Percentiles rank a stretch among this genome's conserved stretches.
phyloP scores from a whole-genome alignment of 2,329 filamentous ascomycete species.

The Xylaria sp. region DNA sequence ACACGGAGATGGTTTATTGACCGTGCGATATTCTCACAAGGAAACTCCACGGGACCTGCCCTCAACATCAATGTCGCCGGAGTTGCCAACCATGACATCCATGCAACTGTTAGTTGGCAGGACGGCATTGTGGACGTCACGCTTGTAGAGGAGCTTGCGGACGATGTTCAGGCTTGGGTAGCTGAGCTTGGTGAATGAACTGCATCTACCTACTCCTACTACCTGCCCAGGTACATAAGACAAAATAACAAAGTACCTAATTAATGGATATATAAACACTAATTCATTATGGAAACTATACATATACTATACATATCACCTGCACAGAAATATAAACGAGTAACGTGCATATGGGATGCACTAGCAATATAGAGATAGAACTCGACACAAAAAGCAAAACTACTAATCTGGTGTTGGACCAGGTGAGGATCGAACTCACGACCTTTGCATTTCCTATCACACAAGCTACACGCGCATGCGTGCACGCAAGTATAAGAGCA shows the following conservation, averaged over 20 bases:
- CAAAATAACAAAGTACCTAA: too few species aligned
- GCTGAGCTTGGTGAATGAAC: conserved; percentile 23
- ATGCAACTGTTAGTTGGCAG: conserved; percentile 55
- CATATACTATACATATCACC: too few species aligned
- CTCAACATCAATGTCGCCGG: conserved; percentile 55
- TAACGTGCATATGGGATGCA: too few species aligned
- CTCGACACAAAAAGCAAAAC: background rate
- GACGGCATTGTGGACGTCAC: conserved; percentile 48
- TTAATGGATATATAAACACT: too few species aligned
- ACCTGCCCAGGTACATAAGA: too few species aligned
- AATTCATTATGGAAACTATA: too few species aligned
- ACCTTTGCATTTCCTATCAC: conserved; percentile 26
- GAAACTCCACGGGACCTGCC: conserved; percentile 50
- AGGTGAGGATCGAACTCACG: conserved; percentile 31
- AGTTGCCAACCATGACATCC: conserved; percentile 49
- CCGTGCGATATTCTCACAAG: conserved; percentile 57
- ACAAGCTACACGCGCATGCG: conserved; percentile 10
- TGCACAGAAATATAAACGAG: too few species aligned
- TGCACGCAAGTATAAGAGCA: conserved; percentile 24
- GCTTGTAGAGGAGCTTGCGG: conserved; percentile 46
- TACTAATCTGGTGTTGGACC: conserved; percentile 9
- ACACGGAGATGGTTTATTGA: conserved; percentile 45
- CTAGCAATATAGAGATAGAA: too few species aligned
- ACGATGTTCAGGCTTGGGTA: conserved; percentile 45
- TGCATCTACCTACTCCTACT: too few species aligned